phyloP scores from a whole-genome alignment of 2,329 filamentous ascomycete species.

The Xylaria sp. region DNA sequence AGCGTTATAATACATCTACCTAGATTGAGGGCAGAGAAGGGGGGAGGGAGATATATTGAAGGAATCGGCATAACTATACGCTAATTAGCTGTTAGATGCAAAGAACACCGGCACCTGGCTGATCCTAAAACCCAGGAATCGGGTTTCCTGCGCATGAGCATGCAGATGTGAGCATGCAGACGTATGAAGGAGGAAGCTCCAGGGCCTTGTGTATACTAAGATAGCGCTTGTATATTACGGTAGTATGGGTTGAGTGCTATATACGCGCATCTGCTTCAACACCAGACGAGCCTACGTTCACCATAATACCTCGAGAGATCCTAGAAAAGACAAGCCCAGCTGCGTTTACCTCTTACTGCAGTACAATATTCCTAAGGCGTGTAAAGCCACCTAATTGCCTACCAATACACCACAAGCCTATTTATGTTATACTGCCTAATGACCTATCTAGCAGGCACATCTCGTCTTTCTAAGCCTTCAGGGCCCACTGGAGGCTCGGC shows the following conservation, averaged over 20 bases:
- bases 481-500: conserved; percentile 13
- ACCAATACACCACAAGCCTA: no score
- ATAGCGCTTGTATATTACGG: not conserved
- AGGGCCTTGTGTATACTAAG: not conserved
- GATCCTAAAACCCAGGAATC: not conserved
- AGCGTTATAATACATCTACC: not conserved
- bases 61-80: conserved; percentile 2
- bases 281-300: conserved; percentile 1
- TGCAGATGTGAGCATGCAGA: no score
- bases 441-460: not conserved
- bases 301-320: not conserved
- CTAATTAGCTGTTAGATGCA: not conserved
- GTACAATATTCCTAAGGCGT: not conserved
- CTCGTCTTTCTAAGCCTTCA: not conserved
- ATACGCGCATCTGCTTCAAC: not conserved
- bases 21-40: not conserved
- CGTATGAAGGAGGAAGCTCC: not conserved
- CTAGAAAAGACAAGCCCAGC: conserved; percentile 2
- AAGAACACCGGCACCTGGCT: not conserved
- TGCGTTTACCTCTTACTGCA: not conserved
- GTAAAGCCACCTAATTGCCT: not conserved
- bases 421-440: not conserved
- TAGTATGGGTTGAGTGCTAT: not conserved
- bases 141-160: conserved; percentile 4
- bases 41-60: not conserved